phyloP scores from a whole-genome alignment of 768 basidiomycete genomes.

The Leucosporidium creatinivorum region DNA sequence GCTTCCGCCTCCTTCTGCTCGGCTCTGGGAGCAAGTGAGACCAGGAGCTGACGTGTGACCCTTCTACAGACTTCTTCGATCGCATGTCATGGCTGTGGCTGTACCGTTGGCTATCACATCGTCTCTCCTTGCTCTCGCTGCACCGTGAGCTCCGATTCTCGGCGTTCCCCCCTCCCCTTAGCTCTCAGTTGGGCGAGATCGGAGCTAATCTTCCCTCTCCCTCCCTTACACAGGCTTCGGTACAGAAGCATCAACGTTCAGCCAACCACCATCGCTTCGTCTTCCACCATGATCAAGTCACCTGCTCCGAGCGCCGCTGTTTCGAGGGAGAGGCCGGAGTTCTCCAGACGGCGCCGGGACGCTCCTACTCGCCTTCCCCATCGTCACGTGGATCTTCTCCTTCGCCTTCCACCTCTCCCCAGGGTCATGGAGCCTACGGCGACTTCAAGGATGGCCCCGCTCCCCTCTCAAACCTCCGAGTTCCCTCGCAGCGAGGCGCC shows the following conservation, averaged over 20 bases:
- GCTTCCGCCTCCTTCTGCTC: too few species aligned
- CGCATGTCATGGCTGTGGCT: constrained; percentile 71
- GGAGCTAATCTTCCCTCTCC: neutral
- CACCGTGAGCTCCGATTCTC: constrained; percentile 42
- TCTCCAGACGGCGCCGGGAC: neutral
- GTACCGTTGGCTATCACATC: constrained; percentile 53
- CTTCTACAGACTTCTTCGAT: constrained; percentile 56
- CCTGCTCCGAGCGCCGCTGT: constrained; percentile 25
- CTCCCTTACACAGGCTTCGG: constrained; percentile 36
- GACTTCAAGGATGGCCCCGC: constrained; percentile 7
- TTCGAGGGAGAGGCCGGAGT: constrained; percentile 24
- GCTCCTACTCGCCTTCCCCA: neutral
- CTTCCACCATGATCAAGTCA: constrained; percentile 51
- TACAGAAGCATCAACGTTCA: constrained; percentile 47
- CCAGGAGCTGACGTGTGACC: too few species aligned
- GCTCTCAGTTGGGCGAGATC: too few species aligned
- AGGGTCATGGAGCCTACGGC: neutral
- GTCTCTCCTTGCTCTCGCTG: constrained; percentile 57
- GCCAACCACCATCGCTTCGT: constrained; percentile 83
- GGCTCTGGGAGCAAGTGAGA: too few species aligned
- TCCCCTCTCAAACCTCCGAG: neutral
- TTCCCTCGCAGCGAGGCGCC: too few species aligned
- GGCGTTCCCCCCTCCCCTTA: neutral
- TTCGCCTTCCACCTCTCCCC: neutral
- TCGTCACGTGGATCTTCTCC: constrained; percentile 9